Evolutionary conservation across 495 filamentous ascomycete species (phyloP).

Genomic region (Neurospora sp.): DNA sequence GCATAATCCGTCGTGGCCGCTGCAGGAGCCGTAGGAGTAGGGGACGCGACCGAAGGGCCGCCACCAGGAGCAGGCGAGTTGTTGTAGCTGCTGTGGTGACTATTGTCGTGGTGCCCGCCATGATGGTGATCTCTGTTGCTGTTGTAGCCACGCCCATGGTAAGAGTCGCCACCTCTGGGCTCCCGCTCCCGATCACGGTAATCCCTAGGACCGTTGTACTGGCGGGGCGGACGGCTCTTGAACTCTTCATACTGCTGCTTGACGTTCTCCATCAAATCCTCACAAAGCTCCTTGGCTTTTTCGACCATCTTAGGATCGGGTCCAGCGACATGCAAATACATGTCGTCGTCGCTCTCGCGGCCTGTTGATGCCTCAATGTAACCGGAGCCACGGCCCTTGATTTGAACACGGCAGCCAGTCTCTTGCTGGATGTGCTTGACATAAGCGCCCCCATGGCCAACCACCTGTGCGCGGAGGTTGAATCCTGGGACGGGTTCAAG

Average conservation of each 20-base stretch:
- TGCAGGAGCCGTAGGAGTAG: conserved; percentile 30
- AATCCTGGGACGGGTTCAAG: conserved; percentile 92
- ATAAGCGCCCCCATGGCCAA: conserved; percentile 84
- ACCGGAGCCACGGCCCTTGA: conserved; percentile 94
- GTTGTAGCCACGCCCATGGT: conserved; percentile 25
- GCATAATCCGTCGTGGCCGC: conserved; percentile 42
- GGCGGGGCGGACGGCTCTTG: conserved; percentile 73
- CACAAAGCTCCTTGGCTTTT: conserved; percentile 75
- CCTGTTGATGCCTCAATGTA: conserved; percentile 80
- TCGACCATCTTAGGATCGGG: conserved; percentile 82
- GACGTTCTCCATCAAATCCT: conserved; percentile 77
- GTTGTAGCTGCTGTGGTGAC: conserved; percentile 21
- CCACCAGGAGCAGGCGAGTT: conserved; percentile 28
- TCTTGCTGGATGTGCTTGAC: conserved; percentile 97
- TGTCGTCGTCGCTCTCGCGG: conserved; percentile 83
- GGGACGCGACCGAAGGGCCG: conserved; percentile 23
- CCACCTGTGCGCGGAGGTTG: conserved; percentile 89
- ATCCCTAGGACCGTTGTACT: conserved; percentile 39
- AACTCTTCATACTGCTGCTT: conserved; percentile 77
- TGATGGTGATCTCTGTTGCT: conserved; percentile 28
- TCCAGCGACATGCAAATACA: conserved; percentile 91
- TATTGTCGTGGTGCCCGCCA: conserved; percentile 25
- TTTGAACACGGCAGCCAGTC: conserved; percentile 89
- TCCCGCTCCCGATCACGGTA: conserved; percentile 14
- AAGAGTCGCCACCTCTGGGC: conserved; percentile 28